Base-by-base conservation (phyloP, 805 yeast genomes). In the Wickerhamomyces alni region DNA sequence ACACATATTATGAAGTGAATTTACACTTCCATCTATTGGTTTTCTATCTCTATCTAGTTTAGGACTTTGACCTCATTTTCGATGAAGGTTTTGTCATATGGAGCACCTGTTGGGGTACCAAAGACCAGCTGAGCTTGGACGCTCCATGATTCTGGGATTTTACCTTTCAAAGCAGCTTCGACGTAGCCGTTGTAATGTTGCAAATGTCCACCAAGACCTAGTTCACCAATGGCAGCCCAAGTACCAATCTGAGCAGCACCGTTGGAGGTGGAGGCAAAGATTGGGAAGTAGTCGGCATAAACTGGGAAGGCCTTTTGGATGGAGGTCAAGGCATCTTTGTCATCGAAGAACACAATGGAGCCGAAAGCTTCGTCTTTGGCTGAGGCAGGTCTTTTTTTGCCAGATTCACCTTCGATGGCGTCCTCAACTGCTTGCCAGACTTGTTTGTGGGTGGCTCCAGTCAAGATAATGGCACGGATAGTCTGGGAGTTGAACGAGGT, bases 161-260 rank as follows among this genome's bases (percentile, higher is more conserved):
- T 56, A 48, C 63, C 70, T 45, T 64, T 60, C 46, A 66, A 46
- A 36, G 66, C 67, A 30, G 53, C 65, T 47, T 62, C 61, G 37
- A 74, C 67, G 35, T 60, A 58, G 35, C 65, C 70, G 55, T 69
- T 70, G 66, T 67, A 74, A 57, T 74, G 79, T 58, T 74, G 80
- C 47, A 74, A 61, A 48, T 70, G 72, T 45, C 66, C 74, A 46
- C 77, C 78, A 33, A 72, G 53, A 36, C 72, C 72, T 41, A 67
- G 53, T 25, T 60, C 62, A 37, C 65, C 61, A 21, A 74, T 57
- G 21, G 72, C 72, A 31, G 73, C 58, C 80, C 80, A 74, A 16
- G 70, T 54, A 46, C 60, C 54, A 45, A 74, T 70, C 60, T 71
- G 75, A 38, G 75, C 75, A 38, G 72, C 69, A 59, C 74, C 74